Evolutionary conservation across 2,329 filamentous ascomycete genomes (phyloP).

Genomic region (Gaeumannomyces tritici): DNA sequence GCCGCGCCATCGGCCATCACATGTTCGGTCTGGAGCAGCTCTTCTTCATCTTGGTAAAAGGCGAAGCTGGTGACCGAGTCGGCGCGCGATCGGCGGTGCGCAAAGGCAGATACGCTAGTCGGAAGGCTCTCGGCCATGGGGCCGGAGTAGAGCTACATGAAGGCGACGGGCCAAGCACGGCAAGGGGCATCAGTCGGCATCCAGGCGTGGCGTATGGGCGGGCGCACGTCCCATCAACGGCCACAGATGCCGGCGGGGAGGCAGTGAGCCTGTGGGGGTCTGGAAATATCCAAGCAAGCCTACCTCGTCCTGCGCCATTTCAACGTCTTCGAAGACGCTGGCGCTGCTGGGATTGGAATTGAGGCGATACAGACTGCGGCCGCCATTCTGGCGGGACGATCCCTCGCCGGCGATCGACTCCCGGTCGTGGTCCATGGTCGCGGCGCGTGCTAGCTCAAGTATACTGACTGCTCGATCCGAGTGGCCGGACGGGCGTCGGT

Average conservation of each 20-base stretch:
- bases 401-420: slow-evolving; percentile 3
- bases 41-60: slow-evolving; percentile 65
- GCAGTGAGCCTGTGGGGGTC: neutral
- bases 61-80: slow-evolving; percentile 85
- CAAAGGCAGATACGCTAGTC: slow-evolving; percentile 85
- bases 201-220: neutral
- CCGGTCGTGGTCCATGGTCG: slow-evolving; percentile 7
- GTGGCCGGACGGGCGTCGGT: too few species aligned
- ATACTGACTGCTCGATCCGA: too few species aligned
- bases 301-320: slow-evolving; percentile 96
- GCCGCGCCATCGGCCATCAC: slow-evolving; percentile 20
- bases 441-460: slow-evolving; percentile 1
- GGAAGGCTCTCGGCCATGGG: slow-evolving; percentile 95
- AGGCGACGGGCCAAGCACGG: neutral
- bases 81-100: slow-evolving; percentile 69
- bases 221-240: neutral
- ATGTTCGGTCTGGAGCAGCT: slow-evolving; percentile 21
- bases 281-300: neutral
- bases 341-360: slow-evolving; percentile 62
- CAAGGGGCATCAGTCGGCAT: slow-evolving; percentile 5
- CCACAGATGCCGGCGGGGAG: neutral
- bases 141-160: slow-evolving; percentile 65
- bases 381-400: slow-evolving; percentile 3
- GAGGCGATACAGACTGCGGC: slow-evolving; percentile 47
- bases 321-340: slow-evolving; percentile 89